Evolutionary conservation across 2,329 filamentous ascomycete species (phyloP).

Genomic region (Talaromyces sp.): DNA sequence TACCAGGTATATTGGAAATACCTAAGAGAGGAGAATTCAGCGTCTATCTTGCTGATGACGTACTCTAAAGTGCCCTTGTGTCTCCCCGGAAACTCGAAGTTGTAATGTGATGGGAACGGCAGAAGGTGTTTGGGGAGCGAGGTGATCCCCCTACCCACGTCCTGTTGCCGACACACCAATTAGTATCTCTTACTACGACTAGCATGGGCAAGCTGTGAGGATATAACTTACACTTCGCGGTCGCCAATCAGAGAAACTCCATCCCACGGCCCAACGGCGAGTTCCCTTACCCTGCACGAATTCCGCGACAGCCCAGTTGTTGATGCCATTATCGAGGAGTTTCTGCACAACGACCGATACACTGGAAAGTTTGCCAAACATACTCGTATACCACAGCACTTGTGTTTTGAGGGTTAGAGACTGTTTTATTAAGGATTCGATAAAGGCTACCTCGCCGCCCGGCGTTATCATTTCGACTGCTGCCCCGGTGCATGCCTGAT

Average conservation of each 20-base stretch:
- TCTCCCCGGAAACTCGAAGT: slow-evolving; percentile 33
- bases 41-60: slow-evolving; percentile 38
- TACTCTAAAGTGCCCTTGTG: slow-evolving; percentile 24
- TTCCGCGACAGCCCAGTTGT: slow-evolving; percentile 77
- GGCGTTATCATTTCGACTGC: slow-evolving; percentile 77
- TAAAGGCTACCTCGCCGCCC: slow-evolving; percentile 74
- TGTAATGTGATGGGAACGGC: slow-evolving; percentile 49
- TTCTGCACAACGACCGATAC: slow-evolving; percentile 58
- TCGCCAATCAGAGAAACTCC: slow-evolving; percentile 70
- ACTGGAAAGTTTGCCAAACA: slow-evolving; percentile 79
- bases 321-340: slow-evolving; percentile 52
- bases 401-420: slow-evolving; percentile 55
- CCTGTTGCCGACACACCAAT: slow-evolving; percentile 15
- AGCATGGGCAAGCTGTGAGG: slow-evolving; percentile 1
- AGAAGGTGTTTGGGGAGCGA: slow-evolving; percentile 48
- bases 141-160: slow-evolving; percentile 35
- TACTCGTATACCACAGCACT: slow-evolving; percentile 83
- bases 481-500: slow-evolving; percentile 62
- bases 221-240: slow-evolving; percentile 49
- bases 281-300: slow-evolving; percentile 76
- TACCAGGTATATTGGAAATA: slow-evolving; percentile 65
- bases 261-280: slow-evolving; percentile 78
- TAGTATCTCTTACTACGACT: neutral
- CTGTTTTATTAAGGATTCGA: slow-evolving; percentile 64
- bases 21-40: slow-evolving; percentile 52